Conservation (phyloP, 352 stramenopile genomes). For the Pythium myriotylum region DNA sequence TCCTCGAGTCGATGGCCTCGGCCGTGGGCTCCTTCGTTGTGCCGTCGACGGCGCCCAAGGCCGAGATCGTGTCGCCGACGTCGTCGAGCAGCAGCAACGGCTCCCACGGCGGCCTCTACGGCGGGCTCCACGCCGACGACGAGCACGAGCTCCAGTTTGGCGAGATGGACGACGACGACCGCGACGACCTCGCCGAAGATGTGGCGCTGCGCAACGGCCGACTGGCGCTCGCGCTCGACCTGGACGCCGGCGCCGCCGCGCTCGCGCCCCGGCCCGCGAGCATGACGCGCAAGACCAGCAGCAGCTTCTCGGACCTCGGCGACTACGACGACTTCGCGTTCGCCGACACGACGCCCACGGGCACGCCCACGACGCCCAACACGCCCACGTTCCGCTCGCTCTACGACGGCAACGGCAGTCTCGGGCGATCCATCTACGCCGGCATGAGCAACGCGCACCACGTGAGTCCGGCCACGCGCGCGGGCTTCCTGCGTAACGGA, state of each 20-base stretch:
- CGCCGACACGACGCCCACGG: constrained; percentile 55
- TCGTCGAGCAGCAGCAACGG: constrained; percentile 36
- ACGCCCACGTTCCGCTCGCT: constrained; percentile 70
- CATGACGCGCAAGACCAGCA: constrained; percentile 77
- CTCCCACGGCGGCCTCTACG: constrained; percentile 22
- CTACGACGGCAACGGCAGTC: constrained; percentile 57
- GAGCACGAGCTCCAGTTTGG: constrained; percentile 36
- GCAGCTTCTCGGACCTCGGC: constrained; percentile 86
- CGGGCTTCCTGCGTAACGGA: constrained; percentile 32
- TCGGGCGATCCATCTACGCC: constrained; percentile 42
- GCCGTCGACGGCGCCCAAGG: neutral
- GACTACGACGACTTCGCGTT: constrained; percentile 87
- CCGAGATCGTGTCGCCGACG: constrained; percentile 33
- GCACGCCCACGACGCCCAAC: constrained; percentile 33
- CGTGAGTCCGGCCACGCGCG: constrained; percentile 25
- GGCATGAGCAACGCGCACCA: constrained; percentile 50
- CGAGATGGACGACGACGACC: constrained; percentile 26
- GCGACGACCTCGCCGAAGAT: constrained; percentile 26
- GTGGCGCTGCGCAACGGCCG: constrained; percentile 28
- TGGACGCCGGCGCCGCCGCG: constrained; percentile 55
- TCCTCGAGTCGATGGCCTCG: constrained; percentile 26
- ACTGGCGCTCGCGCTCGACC: constrained; percentile 62
- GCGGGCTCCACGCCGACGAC: constrained; percentile 22
- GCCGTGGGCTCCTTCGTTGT: constrained; percentile 30
- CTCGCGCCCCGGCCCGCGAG: constrained; percentile 42